Evolutionary conservation across 1,284 basidiomycete genomes (phyloP), one percentile per base, ranked within the genome.

Genomic region (Ustilago curta): DNA sequence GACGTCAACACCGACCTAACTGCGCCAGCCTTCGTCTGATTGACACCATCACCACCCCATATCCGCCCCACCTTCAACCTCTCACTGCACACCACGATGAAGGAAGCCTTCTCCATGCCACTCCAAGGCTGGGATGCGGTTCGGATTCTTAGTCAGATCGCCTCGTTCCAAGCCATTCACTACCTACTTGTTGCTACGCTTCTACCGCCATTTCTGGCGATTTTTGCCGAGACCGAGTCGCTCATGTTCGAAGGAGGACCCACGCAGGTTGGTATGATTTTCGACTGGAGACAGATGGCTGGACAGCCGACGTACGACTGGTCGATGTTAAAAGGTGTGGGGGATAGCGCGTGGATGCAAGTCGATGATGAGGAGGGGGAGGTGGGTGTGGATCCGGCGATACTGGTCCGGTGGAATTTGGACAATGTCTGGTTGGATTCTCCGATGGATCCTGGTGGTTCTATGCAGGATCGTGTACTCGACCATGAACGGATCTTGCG

Each of bases 251-350:
- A 94, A 83, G 95, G 94, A 31, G 93, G 93, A 11, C 89, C 92
- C 2, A 88, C 91, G 8, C 94, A 90, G 83, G 91, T 95, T 49
- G 92, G 91, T 88, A 93, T 95, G 92, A 88, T 98, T 31, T 93
- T 99, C 90, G 95, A 99, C 86, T 99, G 96, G 96, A 89, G 94
- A 50, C 93, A 97, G 85, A 91, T 99, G 89, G 92, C 88, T 88
- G 63, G 54, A 6, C 25, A 23, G 14, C 69, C 63, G 0, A 71
- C 63, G 18, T 71, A 59, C 45, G 63, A 71, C 31, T 71, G 69
- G 69, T 27, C 29, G 16, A 40, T 32, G 0, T 54, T 53, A 4
- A 37, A 43, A 9, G 9, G 18, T 14, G 18, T 16, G 4, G 35
- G n/a, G n/a, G 31, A 32, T 19, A 32, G 11, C 4, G 57, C 44